A percentile compares a stretch with the other conserved stretches of the same genome.
Evolutionary conservation across 208 protist species (phyloP).

Genomic region (Acanthamoeba healyi): DNA sequence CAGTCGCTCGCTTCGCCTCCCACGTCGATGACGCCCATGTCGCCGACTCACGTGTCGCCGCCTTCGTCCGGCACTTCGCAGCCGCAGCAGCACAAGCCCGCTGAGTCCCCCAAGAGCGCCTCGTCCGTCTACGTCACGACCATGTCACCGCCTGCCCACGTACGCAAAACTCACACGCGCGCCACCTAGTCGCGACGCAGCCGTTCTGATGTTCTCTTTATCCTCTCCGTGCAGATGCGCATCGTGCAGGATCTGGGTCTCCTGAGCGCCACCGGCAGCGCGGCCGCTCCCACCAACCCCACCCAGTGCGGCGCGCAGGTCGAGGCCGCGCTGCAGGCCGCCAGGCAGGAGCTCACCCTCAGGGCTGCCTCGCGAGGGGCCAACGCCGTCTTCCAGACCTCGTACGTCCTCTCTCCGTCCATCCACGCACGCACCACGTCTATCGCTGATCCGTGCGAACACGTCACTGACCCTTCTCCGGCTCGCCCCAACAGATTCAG

Average conservation of each 20-base stretch:
- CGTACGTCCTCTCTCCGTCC: not conserved
- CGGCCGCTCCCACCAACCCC: not conserved
- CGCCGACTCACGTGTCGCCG: too few species aligned
- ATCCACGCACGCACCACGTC: too few species aligned
- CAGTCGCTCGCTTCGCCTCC: not conserved
- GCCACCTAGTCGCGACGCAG: not conserved
- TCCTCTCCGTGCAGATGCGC: constrained; percentile 38
- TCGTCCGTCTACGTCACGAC: constrained; percentile 41
- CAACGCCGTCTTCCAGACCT: constrained; percentile 56
- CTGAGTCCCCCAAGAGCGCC: not conserved
- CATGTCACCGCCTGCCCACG: constrained; percentile 46
- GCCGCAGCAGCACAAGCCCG: not conserved
- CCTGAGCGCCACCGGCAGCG: constrained; percentile 33
- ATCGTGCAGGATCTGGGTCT: constrained; percentile 44
- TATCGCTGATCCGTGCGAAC: not conserved
- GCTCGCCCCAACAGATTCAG: too few species aligned
- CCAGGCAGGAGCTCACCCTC: constrained; percentile 14
- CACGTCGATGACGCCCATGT: not conserved
- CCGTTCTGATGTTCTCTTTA: not conserved
- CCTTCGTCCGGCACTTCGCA: not conserved
- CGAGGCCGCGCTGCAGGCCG: constrained; percentile 38
- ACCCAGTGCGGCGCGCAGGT: constrained; percentile 29
- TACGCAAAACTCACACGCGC: not conserved
- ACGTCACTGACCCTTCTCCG: not conserved
- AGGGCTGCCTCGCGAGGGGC: constrained; percentile 18